phyloP scores from a whole-genome alignment of 768 basidiomycete genomes.

The Arthromyces matolae region DNA sequence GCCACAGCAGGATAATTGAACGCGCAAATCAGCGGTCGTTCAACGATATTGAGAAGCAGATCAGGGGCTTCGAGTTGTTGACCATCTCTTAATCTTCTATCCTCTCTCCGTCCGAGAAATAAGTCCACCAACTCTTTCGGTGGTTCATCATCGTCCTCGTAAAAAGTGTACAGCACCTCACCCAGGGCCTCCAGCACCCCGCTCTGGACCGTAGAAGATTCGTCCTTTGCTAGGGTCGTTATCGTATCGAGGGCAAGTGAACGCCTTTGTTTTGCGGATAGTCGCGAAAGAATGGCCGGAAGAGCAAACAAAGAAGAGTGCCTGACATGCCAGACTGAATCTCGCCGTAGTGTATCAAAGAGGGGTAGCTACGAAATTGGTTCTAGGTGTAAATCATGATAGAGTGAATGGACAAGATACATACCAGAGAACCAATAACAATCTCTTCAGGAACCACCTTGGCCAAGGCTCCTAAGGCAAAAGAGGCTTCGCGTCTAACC shows the following conservation, averaged over 20 bases:
- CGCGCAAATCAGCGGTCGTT: conserved; percentile 74
- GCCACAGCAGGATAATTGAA: conserved; percentile 93
- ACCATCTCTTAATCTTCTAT: conserved; percentile 35
- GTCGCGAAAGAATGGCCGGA: conserved; percentile 70
- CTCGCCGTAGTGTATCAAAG: conserved; percentile 65
- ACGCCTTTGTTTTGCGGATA: conserved; percentile 55
- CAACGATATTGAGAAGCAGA: conserved; percentile 58
- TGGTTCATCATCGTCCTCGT: conserved; percentile 57
- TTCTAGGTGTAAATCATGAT: conserved; percentile 4
- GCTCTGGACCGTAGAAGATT: conserved; percentile 62
- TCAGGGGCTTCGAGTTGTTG: conserved; percentile 33
- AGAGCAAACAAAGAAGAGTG: conserved; percentile 85
- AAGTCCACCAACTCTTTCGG: conserved; percentile 71
- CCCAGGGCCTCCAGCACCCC: conserved; percentile 85
- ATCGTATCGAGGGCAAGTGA: conserved; percentile 65
- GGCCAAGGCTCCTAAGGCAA: conserved; percentile 84
- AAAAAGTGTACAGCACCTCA: conserved; percentile 84
- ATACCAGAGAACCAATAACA: conserved; percentile 58
- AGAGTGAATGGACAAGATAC: conserved; percentile 16
- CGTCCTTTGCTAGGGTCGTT: conserved; percentile 58
- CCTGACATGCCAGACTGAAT: conserved; percentile 77
- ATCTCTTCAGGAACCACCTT: conserved; percentile 81
- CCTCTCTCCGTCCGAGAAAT: conserved; percentile 65
- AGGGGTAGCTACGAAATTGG: conserved; percentile 61
- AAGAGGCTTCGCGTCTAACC: conserved; percentile 83